phyloP scores from a whole-genome alignment of 2,329 filamentous ascomycete genomes.

The Pezicula radicicola region DNA sequence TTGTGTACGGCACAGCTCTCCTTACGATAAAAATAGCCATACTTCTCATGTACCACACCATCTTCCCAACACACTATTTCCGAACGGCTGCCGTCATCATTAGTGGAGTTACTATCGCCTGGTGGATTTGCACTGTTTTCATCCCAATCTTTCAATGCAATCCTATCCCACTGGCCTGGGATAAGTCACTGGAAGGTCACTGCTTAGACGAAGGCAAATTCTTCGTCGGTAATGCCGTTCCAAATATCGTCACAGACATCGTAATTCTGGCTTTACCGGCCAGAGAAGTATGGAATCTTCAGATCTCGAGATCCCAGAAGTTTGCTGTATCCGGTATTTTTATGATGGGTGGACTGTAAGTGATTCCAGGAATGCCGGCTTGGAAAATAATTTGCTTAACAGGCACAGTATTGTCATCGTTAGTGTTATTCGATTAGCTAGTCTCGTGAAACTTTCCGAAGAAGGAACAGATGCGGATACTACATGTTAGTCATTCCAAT shows the following conservation, averaged over 20 bases:
- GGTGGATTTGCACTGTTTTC: constrained; percentile 4
- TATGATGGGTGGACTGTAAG: constrained; percentile 3
- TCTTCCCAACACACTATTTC: constrained; percentile 3
- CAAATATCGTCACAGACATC: constrained; percentile 9
- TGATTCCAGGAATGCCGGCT: background rate
- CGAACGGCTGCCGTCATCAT: background rate
- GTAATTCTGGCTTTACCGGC: constrained; percentile 7
- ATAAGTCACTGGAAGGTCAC: background rate
- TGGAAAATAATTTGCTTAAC: no score
- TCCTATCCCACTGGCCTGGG: constrained; percentile 3
- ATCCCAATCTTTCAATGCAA: constrained; percentile 4
- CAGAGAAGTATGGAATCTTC: constrained; percentile 4
- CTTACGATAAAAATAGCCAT: constrained; percentile 7
- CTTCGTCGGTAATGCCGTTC: constrained; percentile 5
- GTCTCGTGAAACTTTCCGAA: background rate
- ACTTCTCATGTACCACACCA: constrained; percentile 4
- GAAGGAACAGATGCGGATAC: background rate
- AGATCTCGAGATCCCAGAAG: background rate
- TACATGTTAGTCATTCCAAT: background rate
- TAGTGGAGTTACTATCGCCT: constrained; percentile 4
- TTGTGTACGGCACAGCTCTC: constrained; percentile 4
- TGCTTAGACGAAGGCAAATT: constrained; percentile 1
- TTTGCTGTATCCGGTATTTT: constrained; percentile 7
- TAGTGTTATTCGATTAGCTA: background rate
- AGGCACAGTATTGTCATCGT: background rate